A percentile compares a stretch with the other conserved stretches of the same genome.
Conservation (phyloP, 805 yeast genomes). For the Zygoascus flipseniorum region DNA sequence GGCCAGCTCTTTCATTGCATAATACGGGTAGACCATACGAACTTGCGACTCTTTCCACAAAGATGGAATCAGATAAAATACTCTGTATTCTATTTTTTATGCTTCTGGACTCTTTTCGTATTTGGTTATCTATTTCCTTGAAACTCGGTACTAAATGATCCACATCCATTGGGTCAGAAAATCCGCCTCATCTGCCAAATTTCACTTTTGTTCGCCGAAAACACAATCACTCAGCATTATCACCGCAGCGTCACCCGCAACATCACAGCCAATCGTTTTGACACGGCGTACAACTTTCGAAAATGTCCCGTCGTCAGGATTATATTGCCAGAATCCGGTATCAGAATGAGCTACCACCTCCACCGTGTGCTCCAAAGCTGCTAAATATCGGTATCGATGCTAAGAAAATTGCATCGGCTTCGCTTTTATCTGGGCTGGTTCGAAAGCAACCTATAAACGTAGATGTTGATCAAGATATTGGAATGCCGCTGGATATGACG, state of each 20-base stretch:
- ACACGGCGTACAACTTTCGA: background rate
- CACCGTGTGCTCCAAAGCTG: conserved; percentile 83
- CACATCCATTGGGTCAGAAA: background rate
- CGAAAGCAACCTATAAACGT: conserved; percentile 64
- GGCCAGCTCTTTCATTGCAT: conserved; percentile 81
- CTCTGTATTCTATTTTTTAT: conserved; percentile 59
- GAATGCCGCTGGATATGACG: conserved; percentile 70
- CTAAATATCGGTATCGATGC: conserved; percentile 44
- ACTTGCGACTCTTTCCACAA: conserved; percentile 35
- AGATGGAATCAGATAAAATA: conserved; percentile 53
- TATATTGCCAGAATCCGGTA: conserved; percentile 67
- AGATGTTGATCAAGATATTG: conserved; percentile 42
- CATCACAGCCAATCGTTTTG: background rate
- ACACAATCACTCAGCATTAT: background rate
- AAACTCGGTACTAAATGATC: background rate
- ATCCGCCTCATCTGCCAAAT: background rate
- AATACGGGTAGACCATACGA: conserved; percentile 31
- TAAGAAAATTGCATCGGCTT: conserved; percentile 42
- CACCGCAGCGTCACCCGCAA: background rate
- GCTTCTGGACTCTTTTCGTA: conserved; percentile 44
- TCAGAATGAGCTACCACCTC: conserved; percentile 84
- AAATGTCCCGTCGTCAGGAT: conserved; percentile 29
- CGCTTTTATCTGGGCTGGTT: conserved; percentile 60
- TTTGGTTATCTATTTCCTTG: conserved; percentile 27
- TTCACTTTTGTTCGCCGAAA: background rate